A percentile compares a stretch with the other conserved stretches of the same genome.
Conservation (phyloP, 768 basidiomycete genomes). For the Boletus pseudo-olivaceus region DNA sequence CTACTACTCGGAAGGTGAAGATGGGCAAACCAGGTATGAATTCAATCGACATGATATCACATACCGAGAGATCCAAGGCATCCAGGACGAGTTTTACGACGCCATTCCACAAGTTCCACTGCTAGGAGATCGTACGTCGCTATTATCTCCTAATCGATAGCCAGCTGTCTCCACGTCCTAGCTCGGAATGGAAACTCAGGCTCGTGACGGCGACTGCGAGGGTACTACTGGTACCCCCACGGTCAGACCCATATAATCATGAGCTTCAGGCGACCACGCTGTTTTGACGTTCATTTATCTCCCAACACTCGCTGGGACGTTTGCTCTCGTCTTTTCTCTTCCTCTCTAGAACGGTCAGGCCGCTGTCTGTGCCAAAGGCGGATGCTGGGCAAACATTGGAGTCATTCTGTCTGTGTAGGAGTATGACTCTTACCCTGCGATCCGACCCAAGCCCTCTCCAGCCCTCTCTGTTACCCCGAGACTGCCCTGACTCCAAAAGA, state of each 20-base stretch:
- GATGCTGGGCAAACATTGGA: too few relatives aligned
- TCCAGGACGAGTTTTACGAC: background rate
- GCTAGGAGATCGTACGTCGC: background rate
- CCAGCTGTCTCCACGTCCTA: background rate
- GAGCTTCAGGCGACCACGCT: too few relatives aligned
- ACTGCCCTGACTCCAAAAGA: background rate
- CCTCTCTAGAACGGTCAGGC: background rate
- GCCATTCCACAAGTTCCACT: background rate
- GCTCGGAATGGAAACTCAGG: background rate
- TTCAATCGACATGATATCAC: background rate
- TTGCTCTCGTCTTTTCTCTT: background rate
- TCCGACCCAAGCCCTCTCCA: background rate
- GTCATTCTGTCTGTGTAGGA: too few relatives aligned
- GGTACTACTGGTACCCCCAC: conserved; percentile 7
- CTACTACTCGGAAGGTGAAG: background rate
- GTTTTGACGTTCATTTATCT: background rate
- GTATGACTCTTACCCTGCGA: background rate
- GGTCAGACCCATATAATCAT: conserved; percentile 1
- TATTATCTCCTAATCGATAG: background rate
- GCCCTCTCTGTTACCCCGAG: background rate
- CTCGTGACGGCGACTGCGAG: conserved; percentile 11
- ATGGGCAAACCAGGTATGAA: background rate
- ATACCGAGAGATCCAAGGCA: background rate
- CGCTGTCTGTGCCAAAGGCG: background rate
- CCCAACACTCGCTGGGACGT: background rate